These are phyloP conservation scores for bread wheat (Triticum aestivum) DNA, from an alignment of 176 grass and related monocot species.

Conservation along the genomic window DNA sequence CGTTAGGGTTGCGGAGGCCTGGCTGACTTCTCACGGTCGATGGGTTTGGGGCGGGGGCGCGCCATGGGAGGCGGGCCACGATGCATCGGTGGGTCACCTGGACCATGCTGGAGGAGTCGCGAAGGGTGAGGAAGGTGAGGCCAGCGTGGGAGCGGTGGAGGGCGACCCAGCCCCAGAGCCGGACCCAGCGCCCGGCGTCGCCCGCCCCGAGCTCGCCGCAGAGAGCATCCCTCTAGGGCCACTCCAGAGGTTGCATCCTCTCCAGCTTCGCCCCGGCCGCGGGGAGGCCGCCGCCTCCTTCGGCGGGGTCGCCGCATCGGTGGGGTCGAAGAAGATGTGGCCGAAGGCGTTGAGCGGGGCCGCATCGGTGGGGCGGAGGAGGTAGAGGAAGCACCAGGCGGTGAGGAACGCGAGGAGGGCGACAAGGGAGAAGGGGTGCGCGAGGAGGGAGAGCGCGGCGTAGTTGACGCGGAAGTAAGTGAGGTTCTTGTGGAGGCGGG, in stretches of 20 bases:
- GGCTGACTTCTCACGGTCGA: conserved; percentile 84
- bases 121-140: conserved; percentile 31
- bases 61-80: conserved; percentile 63
- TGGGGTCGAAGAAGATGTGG: background rate
- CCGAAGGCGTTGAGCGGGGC: too few species aligned
- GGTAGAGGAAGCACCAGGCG: too few species aligned
- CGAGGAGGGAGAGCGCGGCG: background rate
- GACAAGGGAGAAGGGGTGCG: too few species aligned
- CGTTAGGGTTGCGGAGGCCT: background rate
- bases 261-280: background rate
- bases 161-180: conserved; percentile 89
- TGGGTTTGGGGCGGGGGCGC: conserved; percentile 61
- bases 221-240: conserved; percentile 53
- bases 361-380: too few species aligned
- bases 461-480: conserved; percentile 96
- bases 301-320: conserved; percentile 3
- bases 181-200: conserved; percentile 67
- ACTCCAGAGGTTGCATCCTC: conserved; percentile 48
- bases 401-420: too few species aligned
- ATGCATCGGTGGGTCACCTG: conserved; percentile 38
- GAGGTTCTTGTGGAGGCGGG: conserved; percentile 40
- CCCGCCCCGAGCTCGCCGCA: conserved; percentile 57
- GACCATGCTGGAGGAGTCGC: conserved; percentile 52
- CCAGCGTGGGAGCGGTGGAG: conserved; percentile 65
- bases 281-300: background rate